These are phyloP conservation scores for Gaeumannomyces tritici DNA, from an alignment of 2,329 filamentous ascomycete species.

Conservation along the genomic window DNA sequence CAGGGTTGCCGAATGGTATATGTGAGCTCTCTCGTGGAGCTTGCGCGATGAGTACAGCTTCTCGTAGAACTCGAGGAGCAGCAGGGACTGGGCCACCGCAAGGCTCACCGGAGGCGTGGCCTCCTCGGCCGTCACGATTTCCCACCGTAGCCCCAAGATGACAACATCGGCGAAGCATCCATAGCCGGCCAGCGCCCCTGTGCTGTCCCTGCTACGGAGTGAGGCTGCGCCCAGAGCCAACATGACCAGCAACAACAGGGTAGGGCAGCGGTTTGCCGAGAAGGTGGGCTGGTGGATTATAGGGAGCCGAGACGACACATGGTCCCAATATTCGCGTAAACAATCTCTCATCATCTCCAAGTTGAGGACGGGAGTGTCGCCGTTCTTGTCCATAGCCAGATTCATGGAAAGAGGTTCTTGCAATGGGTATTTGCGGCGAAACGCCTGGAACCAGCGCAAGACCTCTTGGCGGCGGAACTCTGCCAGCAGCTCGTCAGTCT, in stretches of 20 bases:
- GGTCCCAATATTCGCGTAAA: conserved; percentile 77
- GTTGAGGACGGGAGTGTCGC: conserved; percentile 46
- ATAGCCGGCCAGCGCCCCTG: conserved; percentile 34
- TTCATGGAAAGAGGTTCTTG: conserved; percentile 22
- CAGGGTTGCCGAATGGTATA: conserved; percentile 78
- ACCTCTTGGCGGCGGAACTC: conserved; percentile 36
- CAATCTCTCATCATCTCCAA: conserved; percentile 79
- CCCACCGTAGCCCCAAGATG: conserved; percentile 65
- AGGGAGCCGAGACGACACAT: conserved; percentile 76
- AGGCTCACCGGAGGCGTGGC: conserved; percentile 76
- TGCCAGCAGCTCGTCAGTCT: conserved; percentile 31
- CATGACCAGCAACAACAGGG: conserved; percentile 70
- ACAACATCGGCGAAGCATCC: conserved; percentile 48
- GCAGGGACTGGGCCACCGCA: conserved; percentile 78
- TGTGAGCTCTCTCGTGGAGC: conserved; percentile 80
- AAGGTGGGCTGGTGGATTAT: conserved; percentile 87
- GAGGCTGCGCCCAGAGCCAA: conserved; percentile 78
- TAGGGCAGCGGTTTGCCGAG: conserved; percentile 66
- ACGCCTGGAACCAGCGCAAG: conserved; percentile 30
- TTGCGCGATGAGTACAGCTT: conserved; percentile 81
- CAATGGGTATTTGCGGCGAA: conserved; percentile 31
- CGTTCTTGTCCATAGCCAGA: conserved; percentile 27
- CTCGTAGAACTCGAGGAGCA: conserved; percentile 81
- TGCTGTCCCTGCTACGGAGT: conserved; percentile 55
- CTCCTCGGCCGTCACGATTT: conserved; percentile 73